Evolutionary conservation across 2,329 filamentous ascomycete species (phyloP), one percentile per base, ranked within the genome.

Genomic region (Aureobasidium pullulans): DNA sequence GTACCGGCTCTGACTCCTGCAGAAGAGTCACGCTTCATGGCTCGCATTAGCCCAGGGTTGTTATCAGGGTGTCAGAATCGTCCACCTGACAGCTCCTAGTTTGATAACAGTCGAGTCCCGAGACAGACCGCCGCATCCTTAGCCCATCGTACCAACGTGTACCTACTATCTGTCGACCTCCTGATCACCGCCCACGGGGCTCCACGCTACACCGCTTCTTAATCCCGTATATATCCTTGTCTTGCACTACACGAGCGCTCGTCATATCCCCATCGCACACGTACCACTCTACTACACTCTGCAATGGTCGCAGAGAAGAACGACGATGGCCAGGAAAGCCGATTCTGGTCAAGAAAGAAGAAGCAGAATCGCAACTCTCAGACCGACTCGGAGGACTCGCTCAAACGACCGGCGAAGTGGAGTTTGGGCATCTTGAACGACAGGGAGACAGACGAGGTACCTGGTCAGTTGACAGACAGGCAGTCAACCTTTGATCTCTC

Each of bases 351-450:
- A 77, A 67, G 71, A 23, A 23, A 23, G 28, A 70, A 73, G 49
- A 81, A 81, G 39, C 79, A 86, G 52, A 80, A 84, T 29, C 78
- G 77, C 43, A 66, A 77, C 57, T 65, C 46, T 8, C 56, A 36
- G 7, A 58, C 50, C 9, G 50, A 63, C n/a, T 57, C 54, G 34
- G 54, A 57, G 54, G 64, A 64, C 28, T 47, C 29, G 19, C 31
- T 29, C 8, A 43, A 58, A 23, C 44, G 46, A 36, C 61, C 50
- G 28, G 57, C 34, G 29, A 82, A 74, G 68, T 83, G 81, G 75
- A 83, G 77, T 15, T 69, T 96, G 76, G 91, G 92, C n/a, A 89
- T 96, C 29, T 72, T 96, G 63, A 92, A 90, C 68, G 90, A 94
- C 66, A 83, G 77, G 49, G 72, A 86, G 60, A 96, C 91, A 0